Evolutionary conservation across 257 asterid genomes (phyloP), one percentile per base, ranked within the genome.

Genomic region (Solanum tarijense): DNA sequence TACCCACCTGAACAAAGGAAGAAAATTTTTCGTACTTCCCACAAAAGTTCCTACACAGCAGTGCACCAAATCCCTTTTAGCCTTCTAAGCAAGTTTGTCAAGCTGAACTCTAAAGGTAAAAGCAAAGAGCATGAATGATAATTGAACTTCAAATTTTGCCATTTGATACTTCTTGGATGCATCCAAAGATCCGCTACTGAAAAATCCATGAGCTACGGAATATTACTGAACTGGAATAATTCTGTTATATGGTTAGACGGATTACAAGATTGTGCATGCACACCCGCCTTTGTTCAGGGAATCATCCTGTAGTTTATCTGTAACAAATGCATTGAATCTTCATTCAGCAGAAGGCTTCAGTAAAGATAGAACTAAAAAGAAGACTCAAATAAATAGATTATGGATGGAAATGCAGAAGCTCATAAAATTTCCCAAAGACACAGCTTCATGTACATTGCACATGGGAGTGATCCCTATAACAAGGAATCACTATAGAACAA

Each of bases 241-340:
- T 73, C 48, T 38, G 85, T 38, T 87, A 34, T 84, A 68, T 29
- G 79, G 68, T 84, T 78, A 43, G 20, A 38, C 58, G 75, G 36
- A 89, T 89, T 86, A 95, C 92, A 95, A 90, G 88, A 95, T 95
- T 84, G 93, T 31, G 92, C 98, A 95, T 38, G 91, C 91, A 91
- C 98, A 95, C 52, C 98, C 94, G 29, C 91, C 94, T 86, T 93
- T 93, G 92, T 90, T 94, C 89, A 89, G 52, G 32, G 95, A 83
- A 72, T 91, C 91, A 20, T 92, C 98, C 90, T 89, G 96, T 90
- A 87, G 87, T 86, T 95, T 96, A 88, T 92, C 99, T 96, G 96
- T 41, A 52, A 60, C 82, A 84, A 69, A 31, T 82, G 35, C 46
- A 87, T 81, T 0, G 36, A 23, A 12, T 20, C 20, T 55, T 87